phyloP scores from a whole-genome alignment of 768 basidiomycete species.

The Trametes gibbosa region DNA sequence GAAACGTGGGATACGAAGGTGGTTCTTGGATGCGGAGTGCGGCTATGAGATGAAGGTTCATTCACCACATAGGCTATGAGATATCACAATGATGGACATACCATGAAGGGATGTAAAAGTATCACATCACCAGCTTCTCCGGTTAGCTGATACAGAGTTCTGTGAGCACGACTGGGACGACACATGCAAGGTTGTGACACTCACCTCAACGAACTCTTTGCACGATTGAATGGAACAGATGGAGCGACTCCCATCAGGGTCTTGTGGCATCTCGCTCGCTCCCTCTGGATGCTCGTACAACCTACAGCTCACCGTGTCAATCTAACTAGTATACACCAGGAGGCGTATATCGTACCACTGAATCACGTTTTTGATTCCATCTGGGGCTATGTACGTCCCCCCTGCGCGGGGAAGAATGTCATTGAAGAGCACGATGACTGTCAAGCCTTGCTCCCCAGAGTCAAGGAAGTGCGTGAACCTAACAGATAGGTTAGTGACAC shows the following conservation, averaged over 20 bases:
- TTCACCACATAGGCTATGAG: no score
- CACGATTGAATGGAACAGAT: constrained; percentile 20
- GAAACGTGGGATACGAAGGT: constrained; percentile 33
- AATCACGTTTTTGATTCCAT: constrained; percentile 30
- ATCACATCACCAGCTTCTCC: constrained; percentile 38
- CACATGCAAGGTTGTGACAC: background rate
- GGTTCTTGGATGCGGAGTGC: constrained; percentile 37
- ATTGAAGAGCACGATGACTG: constrained; percentile 36
- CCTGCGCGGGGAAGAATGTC: constrained; percentile 35
- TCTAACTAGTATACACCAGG: background rate
- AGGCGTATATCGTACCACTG: constrained; percentile 13
- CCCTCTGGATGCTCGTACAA: constrained; percentile 26
- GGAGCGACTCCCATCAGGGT: constrained; percentile 23
- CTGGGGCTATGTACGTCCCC: constrained; percentile 36
- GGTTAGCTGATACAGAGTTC: constrained; percentile 26
- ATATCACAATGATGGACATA: constrained; percentile 2
- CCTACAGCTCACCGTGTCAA: background rate
- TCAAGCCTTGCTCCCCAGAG: constrained; percentile 38
- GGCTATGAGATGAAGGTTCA: constrained; percentile 1
- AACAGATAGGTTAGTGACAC: no score
- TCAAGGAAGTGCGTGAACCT: constrained; percentile 37
- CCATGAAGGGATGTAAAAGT: constrained; percentile 37
- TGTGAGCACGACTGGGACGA: background rate
- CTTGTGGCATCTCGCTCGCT: constrained; percentile 13
- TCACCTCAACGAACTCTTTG: constrained; percentile 27